Percentiles rank a stretch among this genome's conserved stretches.
Evolutionary conservation across 108 stramenopile genomes (phyloP).

Genomic region (Nitzschia palea): DNA sequence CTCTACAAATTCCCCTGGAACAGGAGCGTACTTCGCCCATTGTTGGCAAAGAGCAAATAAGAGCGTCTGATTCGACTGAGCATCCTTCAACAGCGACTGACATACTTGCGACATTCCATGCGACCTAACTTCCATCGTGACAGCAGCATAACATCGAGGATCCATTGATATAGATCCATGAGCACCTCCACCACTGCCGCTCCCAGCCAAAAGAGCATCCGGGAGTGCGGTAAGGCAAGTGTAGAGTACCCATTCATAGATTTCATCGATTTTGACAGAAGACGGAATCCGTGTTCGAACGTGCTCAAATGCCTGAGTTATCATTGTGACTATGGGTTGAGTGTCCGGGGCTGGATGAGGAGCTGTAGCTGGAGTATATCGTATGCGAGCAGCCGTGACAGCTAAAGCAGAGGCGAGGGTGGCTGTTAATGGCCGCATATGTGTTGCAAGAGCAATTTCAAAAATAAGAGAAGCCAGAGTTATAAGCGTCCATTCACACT

Average conservation of each 20-base stretch:
- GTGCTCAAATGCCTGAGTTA: slow-evolving; percentile 38
- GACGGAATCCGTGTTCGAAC: not conserved
- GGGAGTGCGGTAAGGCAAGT: slow-evolving; percentile 57
- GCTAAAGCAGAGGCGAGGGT: slow-evolving; percentile 67
- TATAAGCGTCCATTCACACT: slow-evolving; percentile 64
- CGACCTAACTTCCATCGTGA: slow-evolving; percentile 56
- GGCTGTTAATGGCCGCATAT: slow-evolving; percentile 44
- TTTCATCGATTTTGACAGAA: not conserved
- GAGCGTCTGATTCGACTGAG: too few species aligned
- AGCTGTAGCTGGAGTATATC: slow-evolving; percentile 48
- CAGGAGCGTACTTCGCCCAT: slow-evolving; percentile 73
- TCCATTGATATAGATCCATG: slow-evolving; percentile 66
- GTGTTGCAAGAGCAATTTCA: slow-evolving; percentile 18
- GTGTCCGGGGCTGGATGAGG: slow-evolving; percentile 32
- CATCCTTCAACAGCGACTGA: not conserved
- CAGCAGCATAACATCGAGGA: slow-evolving; percentile 65
- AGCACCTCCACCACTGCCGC: slow-evolving; percentile 64
- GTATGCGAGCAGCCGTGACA: slow-evolving; percentile 52
- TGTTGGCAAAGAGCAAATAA: slow-evolving; percentile 33
- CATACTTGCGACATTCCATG: slow-evolving; percentile 57
- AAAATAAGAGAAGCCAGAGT: slow-evolving; percentile 46
- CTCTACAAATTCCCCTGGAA: slow-evolving; percentile 57
- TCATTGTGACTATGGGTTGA: slow-evolving; percentile 57
- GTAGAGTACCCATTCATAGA: slow-evolving; percentile 29
- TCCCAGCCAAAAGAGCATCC: slow-evolving; percentile 65